phyloP scores from a whole-genome alignment of 352 stramenopile genomes.

The Stephanocyclus meneghinianus region DNA sequence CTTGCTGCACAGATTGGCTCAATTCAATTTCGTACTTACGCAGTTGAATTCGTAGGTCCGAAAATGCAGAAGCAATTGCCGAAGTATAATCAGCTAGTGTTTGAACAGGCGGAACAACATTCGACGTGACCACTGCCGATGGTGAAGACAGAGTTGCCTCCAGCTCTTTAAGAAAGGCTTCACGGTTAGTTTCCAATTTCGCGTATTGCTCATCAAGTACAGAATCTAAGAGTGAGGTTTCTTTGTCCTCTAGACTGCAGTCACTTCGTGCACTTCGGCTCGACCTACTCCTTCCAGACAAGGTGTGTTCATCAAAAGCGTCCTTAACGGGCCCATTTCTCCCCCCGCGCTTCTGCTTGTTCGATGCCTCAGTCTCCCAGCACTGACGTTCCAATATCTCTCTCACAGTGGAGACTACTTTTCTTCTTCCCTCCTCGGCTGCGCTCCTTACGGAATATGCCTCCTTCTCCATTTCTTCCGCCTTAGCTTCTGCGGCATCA shows the following conservation, averaged over 20 bases:
- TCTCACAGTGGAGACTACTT: constrained; percentile 42
- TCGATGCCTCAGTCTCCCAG: constrained; percentile 27
- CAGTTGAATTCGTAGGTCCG: constrained; percentile 34
- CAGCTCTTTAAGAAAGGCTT: constrained; percentile 42
- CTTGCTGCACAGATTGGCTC: constrained; percentile 43
- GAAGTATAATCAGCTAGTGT: constrained; percentile 45
- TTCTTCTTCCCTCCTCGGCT: constrained; percentile 49
- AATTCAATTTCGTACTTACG: constrained; percentile 50
- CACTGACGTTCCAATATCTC: constrained; percentile 57
- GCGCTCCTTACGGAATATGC: constrained; percentile 56
- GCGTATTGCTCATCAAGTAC: constrained; percentile 44
- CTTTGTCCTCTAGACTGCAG: constrained; percentile 12
- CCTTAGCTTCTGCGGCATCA: constrained; percentile 60
- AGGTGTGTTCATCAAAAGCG: constrained; percentile 3
- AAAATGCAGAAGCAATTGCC: constrained; percentile 32
- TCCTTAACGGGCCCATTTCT: not conserved
- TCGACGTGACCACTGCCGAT: constrained; percentile 34
- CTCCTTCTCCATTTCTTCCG: constrained; percentile 64
- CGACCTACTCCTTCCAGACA: not conserved
- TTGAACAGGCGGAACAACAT: constrained; percentile 43
- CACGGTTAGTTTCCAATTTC: constrained; percentile 48
- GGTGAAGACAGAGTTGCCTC: constrained; percentile 38
- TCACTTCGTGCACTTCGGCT: constrained; percentile 7
- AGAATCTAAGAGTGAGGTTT: constrained; percentile 34
- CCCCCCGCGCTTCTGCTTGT: not conserved